Evolutionary conservation across 2,329 filamentous ascomycete species (phyloP), one percentile per base, ranked within the genome.

Genomic region (Fusarium gaditjirri): DNA sequence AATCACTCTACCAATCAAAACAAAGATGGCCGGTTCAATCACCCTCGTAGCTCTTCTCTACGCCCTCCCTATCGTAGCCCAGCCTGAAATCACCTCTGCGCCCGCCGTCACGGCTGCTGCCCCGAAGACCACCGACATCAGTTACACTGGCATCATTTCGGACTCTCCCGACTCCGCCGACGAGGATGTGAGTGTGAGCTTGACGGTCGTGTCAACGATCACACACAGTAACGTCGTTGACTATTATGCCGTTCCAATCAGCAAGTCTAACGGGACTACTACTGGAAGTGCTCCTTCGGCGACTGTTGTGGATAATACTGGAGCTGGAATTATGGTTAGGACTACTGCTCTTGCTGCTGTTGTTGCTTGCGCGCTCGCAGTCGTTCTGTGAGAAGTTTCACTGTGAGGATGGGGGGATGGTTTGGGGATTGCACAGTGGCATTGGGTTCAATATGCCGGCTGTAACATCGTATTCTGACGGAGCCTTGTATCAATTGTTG

Each of bases 101-200:
- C 44, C 14, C 8, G 1, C 3, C 3, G 0, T 5, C 4, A 17
- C 27, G 0, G 3, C 44, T 12, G 14, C 21, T n/a, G 10, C 3
- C 44, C 27, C 27, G 8, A 3, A 43, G 14, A 43, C n/a, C 10
- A 43, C 41, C 10, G 41, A 41, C 12, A 41, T 14, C 13, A 9
- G 12, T 41, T 31, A 12, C 31, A 31, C 31, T 12, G 12, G 13
- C 31, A 31, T 12, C 31, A 31, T 31, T 31, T 41, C 21, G 14
- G 9, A 12, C 36, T 11, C 42, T 25, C 23, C n/a, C n/a, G n/a
- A n/a, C n/a, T n/a, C n/a, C n/a, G n/a, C 23, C 17, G 43, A 46
- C 46, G 5, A 10, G 14, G 35, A 36, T n/a, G n/a, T n/a, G n/a
- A n/a, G n/a, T 19, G 35, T 36, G 35, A 36, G 35, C 16, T 36